phyloP scores from a whole-genome alignment of 345 rosid genomes.

The Mangifera indica region DNA sequence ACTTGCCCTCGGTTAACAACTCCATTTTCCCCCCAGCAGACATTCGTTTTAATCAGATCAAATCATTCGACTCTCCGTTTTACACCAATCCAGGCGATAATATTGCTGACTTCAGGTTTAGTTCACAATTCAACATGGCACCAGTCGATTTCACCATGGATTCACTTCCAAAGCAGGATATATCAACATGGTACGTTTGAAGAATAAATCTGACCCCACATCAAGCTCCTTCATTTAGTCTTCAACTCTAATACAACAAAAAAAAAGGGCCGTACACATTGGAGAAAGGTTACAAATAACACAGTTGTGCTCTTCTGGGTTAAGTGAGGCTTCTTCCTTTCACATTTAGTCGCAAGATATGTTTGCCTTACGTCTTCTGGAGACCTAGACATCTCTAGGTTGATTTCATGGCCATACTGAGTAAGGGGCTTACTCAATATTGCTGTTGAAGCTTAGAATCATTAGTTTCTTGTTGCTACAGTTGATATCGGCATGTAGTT shows the following conservation, averaged over 20 bases:
- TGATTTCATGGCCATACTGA: constrained; percentile 22
- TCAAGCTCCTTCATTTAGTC: background rate
- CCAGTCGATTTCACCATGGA: constrained; percentile 27
- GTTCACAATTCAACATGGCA: constrained; percentile 38
- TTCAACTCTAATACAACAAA: background rate
- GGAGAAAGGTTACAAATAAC: background rate
- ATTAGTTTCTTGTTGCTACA: background rate
- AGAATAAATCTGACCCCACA: background rate
- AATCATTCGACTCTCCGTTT: constrained; percentile 36
- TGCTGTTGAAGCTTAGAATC: constrained; percentile 14
- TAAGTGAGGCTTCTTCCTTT: constrained; percentile 7
- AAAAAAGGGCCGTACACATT: background rate
- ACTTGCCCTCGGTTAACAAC: constrained; percentile 25
- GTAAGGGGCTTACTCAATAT: constrained; percentile 10
- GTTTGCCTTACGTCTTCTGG: background rate
- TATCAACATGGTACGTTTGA: constrained; percentile 32
- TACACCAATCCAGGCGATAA: constrained; percentile 18
- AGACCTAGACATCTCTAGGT: constrained; percentile 17
- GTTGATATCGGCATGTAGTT: constrained; percentile 15
- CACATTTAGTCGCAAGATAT: background rate
- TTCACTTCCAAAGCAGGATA: constrained; percentile 33
- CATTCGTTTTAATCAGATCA: constrained; percentile 33
- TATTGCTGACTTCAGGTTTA: constrained; percentile 23
- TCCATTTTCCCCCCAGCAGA: constrained; percentile 27
- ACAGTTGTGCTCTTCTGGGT: constrained; percentile 6